Base-by-base conservation (phyloP, 2,329 filamentous ascomycete species). In the Bisporella sp. region DNA sequence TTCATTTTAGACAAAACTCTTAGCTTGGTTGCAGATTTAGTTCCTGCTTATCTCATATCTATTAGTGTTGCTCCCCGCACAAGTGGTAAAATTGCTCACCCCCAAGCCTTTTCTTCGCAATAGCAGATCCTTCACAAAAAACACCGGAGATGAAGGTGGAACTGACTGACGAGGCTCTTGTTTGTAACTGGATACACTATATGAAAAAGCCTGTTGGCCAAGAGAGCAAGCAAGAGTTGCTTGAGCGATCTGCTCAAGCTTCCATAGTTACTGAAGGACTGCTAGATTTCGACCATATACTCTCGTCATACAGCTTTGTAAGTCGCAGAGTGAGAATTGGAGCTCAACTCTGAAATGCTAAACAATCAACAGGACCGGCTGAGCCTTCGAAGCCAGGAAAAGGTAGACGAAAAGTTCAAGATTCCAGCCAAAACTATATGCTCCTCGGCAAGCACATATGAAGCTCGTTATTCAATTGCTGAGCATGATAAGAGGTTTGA, bases 401-500 rank as follows among this genome's bases (percentile, higher is more conserved):
- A 28, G 12, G 12, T 49, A n/a, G 33, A 44, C 30, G 29, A 49
- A 31, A 11, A 35, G n/a, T 37, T n/a, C 12, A 44, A 7, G 40
- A 6, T 28, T n/a, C 31, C 31, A 35, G n/a, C 41, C 31, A 21
- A 49, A 29, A 48, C 21, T 12, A 31, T 4, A 41, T 28, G n/a
- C 5, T 43, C 39, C 13, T 44, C 40, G 29, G 30, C 40, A 8
- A 6, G n/a, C 12, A 45, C 13, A 35, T 44, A 49, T 45, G n/a
- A 49, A 37, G 47, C 35, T 11, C 31, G 21, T 6, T 49, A 49
- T 33, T 31, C 29, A 11, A 30, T 49, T 29, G 39, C 41, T 43
- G 6, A 28, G 28, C 47, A 49, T 29, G 47, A 49, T 13, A 33
- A 5, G 40, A 49, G 47, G n/a, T 44, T 49, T 33, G 30, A 49